A percentile compares a stretch with the other conserved stretches of the same genome.
Conservation (phyloP, 257 asterid species). For the Voacanga thouarsii region DNA sequence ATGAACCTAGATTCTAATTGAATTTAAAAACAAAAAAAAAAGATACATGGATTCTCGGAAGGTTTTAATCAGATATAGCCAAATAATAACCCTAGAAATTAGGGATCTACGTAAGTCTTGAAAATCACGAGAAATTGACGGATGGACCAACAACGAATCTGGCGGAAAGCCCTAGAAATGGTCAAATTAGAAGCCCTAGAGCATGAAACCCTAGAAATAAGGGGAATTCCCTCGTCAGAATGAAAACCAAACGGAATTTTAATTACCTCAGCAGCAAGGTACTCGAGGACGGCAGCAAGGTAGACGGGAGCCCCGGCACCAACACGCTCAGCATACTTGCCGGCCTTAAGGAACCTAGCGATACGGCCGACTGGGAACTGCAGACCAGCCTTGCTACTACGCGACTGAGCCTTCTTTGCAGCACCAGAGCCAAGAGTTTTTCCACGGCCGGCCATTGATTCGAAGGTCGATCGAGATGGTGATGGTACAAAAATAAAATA, state of each 20-base stretch:
- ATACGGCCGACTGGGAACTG: slow-evolving; percentile 90
- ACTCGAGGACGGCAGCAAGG: slow-evolving; percentile 82
- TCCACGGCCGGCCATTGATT: slow-evolving; percentile 76
- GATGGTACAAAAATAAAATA: no score
- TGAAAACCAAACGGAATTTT: neutral
- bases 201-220: slow-evolving; percentile 9
- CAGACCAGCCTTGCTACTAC: slow-evolving; percentile 76
- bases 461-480: no score
- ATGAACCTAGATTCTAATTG: neutral
- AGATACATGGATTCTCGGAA: neutral
- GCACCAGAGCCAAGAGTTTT: slow-evolving; percentile 73
- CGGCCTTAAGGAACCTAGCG: slow-evolving; percentile 82
- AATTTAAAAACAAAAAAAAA: no score
- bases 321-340: slow-evolving; percentile 79
- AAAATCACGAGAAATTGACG: neutral
- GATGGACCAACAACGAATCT: no score
- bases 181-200: slow-evolving; percentile 12
- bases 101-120: slow-evolving; percentile 1
- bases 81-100: neutral
- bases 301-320: slow-evolving; percentile 93
- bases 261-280: slow-evolving; percentile 78
- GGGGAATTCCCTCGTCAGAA: neutral
- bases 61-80: neutral
- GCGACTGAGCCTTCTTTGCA: slow-evolving; percentile 64
- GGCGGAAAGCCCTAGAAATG: neutral